Evolutionary conservation across 768 basidiomycete genomes (phyloP).

Genomic region (Candolleomyces eurysporus): DNA sequence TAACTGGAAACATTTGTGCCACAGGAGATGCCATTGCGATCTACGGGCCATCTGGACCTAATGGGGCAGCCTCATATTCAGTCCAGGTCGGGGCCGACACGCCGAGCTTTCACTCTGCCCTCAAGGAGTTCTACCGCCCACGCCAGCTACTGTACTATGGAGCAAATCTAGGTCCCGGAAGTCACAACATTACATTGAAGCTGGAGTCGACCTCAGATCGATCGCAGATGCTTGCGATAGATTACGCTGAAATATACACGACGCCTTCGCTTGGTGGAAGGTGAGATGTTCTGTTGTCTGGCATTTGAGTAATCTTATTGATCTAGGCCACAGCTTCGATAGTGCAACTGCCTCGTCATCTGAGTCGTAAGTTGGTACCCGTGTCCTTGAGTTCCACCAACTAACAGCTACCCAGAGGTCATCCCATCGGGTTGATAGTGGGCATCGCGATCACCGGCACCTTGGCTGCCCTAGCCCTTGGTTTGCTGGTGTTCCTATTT

Average conservation of each 20-base stretch:
- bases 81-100: slow-evolving; percentile 10
- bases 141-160: slow-evolving; percentile 14
- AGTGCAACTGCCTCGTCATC: neutral
- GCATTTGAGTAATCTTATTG: neutral
- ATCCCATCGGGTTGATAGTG: neutral
- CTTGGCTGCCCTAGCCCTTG: neutral
- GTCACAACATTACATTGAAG: slow-evolving; percentile 2
- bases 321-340: neutral
- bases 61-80: slow-evolving; percentile 4
- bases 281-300: slow-evolving; percentile 9
- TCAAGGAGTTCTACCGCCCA: slow-evolving; percentile 8
- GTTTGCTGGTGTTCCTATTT: neutral
- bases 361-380: neutral
- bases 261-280: slow-evolving; percentile 15
- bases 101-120: slow-evolving; percentile 2
- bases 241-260: slow-evolving; percentile 21
- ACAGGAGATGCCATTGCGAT: slow-evolving; percentile 15
- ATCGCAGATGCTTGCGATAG: slow-evolving; percentile 18
- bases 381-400: no score
- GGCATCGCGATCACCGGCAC: neutral
- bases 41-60: slow-evolving; percentile 16
- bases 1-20: neutral
- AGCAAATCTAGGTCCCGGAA: slow-evolving; percentile 13
- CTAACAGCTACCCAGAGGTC: no score
- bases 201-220: neutral